Conservation (phyloP, 1,284 basidiomycete genomes). For the Sanghuangporus sanghuang region DNA sequence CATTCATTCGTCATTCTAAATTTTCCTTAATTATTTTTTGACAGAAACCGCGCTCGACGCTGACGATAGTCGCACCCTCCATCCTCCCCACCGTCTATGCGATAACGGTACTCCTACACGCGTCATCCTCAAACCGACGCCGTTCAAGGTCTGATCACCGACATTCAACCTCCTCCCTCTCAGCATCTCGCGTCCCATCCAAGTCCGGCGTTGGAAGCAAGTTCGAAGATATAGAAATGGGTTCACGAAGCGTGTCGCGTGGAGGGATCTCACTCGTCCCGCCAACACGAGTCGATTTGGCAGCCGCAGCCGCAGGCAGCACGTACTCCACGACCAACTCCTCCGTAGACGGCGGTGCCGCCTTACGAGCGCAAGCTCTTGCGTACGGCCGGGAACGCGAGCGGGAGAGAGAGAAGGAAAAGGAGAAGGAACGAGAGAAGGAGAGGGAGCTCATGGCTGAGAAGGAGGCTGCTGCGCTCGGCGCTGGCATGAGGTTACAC, state of each 20-base stretch:
- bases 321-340: not conserved
- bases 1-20: not conserved
- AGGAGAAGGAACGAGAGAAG: not conserved
- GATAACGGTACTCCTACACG: constrained; percentile 12
- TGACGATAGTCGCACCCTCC: constrained; percentile 2
- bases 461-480: not conserved
- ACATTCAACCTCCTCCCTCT: not conserved
- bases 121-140: not conserved
- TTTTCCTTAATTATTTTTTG: not conserved
- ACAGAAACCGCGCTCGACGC: constrained; percentile 6
- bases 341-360: not conserved
- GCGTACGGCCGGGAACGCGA: constrained; percentile 8
- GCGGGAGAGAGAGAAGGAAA: not conserved
- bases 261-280: not conserved
- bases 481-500: not conserved
- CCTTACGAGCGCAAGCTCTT: constrained; percentile 4
- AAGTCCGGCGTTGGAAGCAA: not conserved
- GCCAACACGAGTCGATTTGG: not conserved
- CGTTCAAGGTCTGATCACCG: not conserved
- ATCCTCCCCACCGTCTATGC: constrained; percentile 15
- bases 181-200: not conserved
- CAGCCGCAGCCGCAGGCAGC: not conserved
- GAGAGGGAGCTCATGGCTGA: not conserved
- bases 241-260: not conserved
- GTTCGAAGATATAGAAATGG: constrained; percentile 15